Evolutionary conservation across 2,329 filamentous ascomycete genomes (phyloP).

Genomic region (Penicillium expansum): DNA sequence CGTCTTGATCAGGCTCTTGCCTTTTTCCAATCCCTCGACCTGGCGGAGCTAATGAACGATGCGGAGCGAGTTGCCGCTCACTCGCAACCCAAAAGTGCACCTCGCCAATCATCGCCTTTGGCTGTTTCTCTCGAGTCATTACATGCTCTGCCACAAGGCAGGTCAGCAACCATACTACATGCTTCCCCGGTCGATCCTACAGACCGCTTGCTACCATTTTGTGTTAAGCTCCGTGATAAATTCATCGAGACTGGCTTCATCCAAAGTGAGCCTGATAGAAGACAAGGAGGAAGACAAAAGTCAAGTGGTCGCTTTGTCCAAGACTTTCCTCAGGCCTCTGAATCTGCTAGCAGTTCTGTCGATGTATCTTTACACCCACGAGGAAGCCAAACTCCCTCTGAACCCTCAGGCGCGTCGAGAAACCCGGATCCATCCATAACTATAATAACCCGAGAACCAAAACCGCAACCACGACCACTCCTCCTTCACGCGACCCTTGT

Average conservation of each 20-base stretch:
- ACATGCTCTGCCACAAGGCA: slow-evolving; percentile 38
- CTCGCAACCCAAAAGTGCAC: background rate
- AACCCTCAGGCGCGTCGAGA: background rate
- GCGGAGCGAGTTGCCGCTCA: slow-evolving; percentile 30
- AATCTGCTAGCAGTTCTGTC: background rate
- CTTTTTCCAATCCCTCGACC: slow-evolving; percentile 48
- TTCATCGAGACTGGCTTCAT: slow-evolving; percentile 48
- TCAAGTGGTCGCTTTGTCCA: background rate
- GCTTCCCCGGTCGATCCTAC: slow-evolving; percentile 41
- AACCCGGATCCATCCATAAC: slow-evolving; percentile 6
- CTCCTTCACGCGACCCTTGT: slow-evolving; percentile 80
- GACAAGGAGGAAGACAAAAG: background rate
- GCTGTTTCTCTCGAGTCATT: slow-evolving; percentile 45
- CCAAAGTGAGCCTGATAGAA: slow-evolving; percentile 27
- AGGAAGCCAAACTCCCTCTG: background rate
- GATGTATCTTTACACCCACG: background rate
- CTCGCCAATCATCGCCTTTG: slow-evolving; percentile 27
- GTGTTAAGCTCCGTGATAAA: slow-evolving; percentile 38
- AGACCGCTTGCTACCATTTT: slow-evolving; percentile 43
- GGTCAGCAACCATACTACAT: slow-evolving; percentile 42
- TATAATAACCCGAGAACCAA: slow-evolving; percentile 16
- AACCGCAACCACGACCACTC: slow-evolving; percentile 58
- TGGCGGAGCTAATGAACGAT: slow-evolving; percentile 38
- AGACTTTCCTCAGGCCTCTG: background rate
- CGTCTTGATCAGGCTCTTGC: slow-evolving; percentile 48